Conservation (phyloP, 225 moss, liverwort and hornwort genomes). For the Antitrichia curtipendula region DNA sequence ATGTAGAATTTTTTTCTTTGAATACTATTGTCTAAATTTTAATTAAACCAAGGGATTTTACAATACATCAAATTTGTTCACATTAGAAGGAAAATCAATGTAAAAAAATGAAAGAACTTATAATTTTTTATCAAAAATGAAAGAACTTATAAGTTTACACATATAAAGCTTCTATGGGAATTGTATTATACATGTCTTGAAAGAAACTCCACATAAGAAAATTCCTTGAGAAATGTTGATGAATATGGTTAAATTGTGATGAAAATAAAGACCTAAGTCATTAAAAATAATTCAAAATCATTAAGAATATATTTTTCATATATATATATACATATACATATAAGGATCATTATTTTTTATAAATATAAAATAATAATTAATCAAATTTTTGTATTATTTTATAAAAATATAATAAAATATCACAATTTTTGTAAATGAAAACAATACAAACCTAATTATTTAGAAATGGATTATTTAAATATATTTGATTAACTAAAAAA, state of each 20-base stretch:
- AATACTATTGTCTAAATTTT: no score
- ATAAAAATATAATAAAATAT: background rate
- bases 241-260: background rate
- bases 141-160: background rate
- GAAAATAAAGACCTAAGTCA: background rate
- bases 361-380: no score
- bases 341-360: background rate
- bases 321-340: no score
- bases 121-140: background rate
- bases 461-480: background rate
- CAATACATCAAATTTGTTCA: background rate
- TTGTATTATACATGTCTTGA: background rate
- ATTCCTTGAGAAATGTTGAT: background rate
- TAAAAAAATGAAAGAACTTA: background rate
- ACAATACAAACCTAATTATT: no score
- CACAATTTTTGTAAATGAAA: background rate
- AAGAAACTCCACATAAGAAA: background rate
- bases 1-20: background rate
- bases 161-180: background rate
- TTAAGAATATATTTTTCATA: no score
- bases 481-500: rapidly evolving
- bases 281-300: background rate
- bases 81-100: background rate
- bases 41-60: background rate
- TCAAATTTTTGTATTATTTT: no score